phyloP scores from a whole-genome alignment of 2,329 filamentous ascomycete species.

The Sporothrix euskadiensis region DNA sequence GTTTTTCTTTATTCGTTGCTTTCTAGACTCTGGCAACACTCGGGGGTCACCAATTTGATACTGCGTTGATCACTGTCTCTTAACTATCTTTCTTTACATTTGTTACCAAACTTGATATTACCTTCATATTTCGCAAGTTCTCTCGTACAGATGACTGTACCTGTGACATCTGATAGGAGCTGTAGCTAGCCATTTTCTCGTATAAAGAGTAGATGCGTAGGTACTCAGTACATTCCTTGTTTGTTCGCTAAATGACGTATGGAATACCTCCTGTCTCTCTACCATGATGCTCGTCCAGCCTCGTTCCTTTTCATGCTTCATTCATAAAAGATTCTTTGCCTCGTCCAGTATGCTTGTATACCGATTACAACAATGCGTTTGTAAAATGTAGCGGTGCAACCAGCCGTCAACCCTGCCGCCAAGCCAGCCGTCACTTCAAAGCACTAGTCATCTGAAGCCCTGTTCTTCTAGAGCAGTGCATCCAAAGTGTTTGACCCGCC shows the following conservation, averaged over 20 bases:
- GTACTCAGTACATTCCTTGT: not conserved
- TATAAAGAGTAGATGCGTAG: not conserved
- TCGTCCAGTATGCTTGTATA: not conserved
- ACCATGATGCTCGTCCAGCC: not conserved
- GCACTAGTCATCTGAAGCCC: too few relatives aligned
- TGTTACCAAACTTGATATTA: not conserved
- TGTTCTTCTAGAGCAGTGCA: not conserved
- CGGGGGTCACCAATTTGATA: not conserved
- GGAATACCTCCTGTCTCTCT: not conserved
- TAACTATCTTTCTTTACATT: not conserved
- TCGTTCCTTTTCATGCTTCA: not conserved
- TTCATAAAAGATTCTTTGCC: not conserved
- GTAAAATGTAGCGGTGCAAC: not conserved
- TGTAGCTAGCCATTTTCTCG: not conserved
- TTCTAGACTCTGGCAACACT: not conserved
- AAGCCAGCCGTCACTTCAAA: not conserved
- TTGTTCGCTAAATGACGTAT: not conserved
- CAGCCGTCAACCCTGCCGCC: not conserved
- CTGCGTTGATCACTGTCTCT: not conserved
- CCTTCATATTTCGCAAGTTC: not conserved
- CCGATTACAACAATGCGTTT: not conserved
- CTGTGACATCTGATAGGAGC: not conserved
- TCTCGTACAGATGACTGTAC: not conserved
- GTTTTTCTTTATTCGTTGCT: not conserved
- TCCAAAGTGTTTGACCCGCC: not conserved